These are phyloP conservation scores for Rubus parviflorus DNA, from an alignment of 306 rosid genomes.

Conservation along the genomic window DNA sequence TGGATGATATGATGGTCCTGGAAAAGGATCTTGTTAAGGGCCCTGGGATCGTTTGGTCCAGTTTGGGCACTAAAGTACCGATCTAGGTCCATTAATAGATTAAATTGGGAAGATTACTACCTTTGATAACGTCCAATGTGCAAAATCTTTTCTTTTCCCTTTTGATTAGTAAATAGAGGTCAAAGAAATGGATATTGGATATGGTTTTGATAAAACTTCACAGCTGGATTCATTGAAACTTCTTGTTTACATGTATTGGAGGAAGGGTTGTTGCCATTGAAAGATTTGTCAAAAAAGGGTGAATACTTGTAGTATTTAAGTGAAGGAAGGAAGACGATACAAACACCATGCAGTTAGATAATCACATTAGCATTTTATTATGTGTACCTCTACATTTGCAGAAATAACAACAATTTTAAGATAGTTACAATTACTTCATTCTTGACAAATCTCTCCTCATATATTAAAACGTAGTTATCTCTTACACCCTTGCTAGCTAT, in stretches of 20 bases:
- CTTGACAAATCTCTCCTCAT: neutral
- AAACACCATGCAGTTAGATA: neutral
- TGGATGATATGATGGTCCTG: neutral
- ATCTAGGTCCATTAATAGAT: neutral
- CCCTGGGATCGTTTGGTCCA: neutral
- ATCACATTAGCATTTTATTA: constrained; percentile 7
- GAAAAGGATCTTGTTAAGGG: neutral
- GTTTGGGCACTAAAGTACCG: neutral
- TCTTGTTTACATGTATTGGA: neutral
- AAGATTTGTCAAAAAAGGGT: neutral
- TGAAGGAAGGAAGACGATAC: neutral
- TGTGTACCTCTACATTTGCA: neutral
- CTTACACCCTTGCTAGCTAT: neutral
- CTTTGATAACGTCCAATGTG: neutral
- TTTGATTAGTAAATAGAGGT: neutral
- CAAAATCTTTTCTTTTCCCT: neutral
- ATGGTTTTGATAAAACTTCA: neutral
- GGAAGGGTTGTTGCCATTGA: neutral
- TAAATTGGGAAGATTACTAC: neutral
- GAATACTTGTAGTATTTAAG: too few relatives aligned
- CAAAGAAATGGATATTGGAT: neutral
- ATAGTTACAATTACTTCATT: neutral
- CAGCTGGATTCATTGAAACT: neutral
- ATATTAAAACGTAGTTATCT: neutral
- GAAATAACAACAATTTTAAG: neutral